Conservation (phyloP, 306 rosid genomes). For the Macrotyloma uniflorum region DNA sequence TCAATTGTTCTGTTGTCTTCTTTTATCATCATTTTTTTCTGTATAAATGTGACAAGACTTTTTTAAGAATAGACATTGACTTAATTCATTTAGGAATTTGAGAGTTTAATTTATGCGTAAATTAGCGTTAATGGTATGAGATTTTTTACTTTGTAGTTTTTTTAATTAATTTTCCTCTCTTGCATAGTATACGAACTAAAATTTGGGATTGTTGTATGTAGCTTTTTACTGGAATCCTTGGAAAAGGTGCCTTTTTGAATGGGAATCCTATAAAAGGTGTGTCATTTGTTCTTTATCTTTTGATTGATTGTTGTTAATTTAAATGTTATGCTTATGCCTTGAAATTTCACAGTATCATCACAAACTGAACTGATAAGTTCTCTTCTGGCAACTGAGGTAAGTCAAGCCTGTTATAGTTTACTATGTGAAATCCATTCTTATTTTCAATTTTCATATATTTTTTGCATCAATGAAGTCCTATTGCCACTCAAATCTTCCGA, state of each 20-base stretch:
- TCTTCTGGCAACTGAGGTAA: constrained; percentile 92
- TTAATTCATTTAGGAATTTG: constrained; percentile 13
- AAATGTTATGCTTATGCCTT: constrained; percentile 33
- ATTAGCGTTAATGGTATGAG: constrained; percentile 14
- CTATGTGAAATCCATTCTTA: background rate
- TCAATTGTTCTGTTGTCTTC: background rate
- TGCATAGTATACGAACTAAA: constrained; percentile 33
- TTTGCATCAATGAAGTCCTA: constrained; percentile 27
- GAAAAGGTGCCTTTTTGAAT: constrained; percentile 88
- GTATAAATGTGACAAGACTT: background rate
- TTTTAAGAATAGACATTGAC: constrained; percentile 17
- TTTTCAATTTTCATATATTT: background rate
- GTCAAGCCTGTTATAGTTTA: constrained; percentile 38
- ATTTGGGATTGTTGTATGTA: constrained; percentile 40
- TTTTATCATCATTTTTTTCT: constrained; percentile 10
- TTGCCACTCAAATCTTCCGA: background rate
- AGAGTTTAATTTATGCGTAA: constrained; percentile 12
- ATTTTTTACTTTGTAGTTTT: background rate
- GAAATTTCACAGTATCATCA: constrained; percentile 73
- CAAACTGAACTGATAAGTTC: constrained; percentile 76
- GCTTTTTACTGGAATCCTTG: constrained; percentile 86
- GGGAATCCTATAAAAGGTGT: constrained; percentile 83
- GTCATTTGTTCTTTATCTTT: constrained; percentile 27
- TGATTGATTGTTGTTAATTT: constrained; percentile 12
- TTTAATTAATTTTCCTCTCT: constrained; percentile 11